Evolutionary conservation across 495 filamentous ascomycete species (phyloP), one percentile per base, ranked within the genome.

Genomic region (Penicillium dipodomyicola): DNA sequence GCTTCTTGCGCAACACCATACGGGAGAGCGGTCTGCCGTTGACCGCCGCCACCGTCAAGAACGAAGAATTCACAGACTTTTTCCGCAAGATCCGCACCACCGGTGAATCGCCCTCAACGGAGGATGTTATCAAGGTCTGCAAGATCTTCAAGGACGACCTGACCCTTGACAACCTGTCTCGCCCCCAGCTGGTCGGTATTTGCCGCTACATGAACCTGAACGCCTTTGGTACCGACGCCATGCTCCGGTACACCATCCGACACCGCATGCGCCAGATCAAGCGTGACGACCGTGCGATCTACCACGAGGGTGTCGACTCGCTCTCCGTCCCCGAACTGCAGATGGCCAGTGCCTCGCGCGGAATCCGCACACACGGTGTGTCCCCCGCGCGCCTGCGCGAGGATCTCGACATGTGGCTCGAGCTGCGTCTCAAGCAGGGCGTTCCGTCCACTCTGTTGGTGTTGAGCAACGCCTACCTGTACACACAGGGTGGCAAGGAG

Each of bases 241-340:
- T 97, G 84, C 86, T 99, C 41, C 88, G 94, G n/a, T 99, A 97
- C 75, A 92, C 94, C 67, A 87, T 99, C 65, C 91, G 94, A 19
- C 91, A 96, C 77, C 87, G 92, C 49, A 97, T 99, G 95, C 87
- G 93, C 49, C 94, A 99, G 71, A 97, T 97, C 79, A 99, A 99
- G 84, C 84, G 91, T 42, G 94, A 99, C 63, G 94, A 99, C 74
- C 86, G 86, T 39, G 94, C 93, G 25, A 99, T 99, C 67, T 88
- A 84, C 68, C 96, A 87, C 70, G 94, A 99, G 74, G 94, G 95
- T 15, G 89, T 99, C 22, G 90, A 95, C 51, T 91, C 85, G 35
- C 86, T 99, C 35, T 93, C 91, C 32, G 94, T 99, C 10, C 82
- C 90, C 2, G 94, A 99, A 70, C 78, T 99, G 27, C 95, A 97